Percentiles rank a stretch among this genome's conserved stretches.
phyloP scores from a whole-genome alignment of 768 basidiomycete species.

The Panellus pusillus region DNA sequence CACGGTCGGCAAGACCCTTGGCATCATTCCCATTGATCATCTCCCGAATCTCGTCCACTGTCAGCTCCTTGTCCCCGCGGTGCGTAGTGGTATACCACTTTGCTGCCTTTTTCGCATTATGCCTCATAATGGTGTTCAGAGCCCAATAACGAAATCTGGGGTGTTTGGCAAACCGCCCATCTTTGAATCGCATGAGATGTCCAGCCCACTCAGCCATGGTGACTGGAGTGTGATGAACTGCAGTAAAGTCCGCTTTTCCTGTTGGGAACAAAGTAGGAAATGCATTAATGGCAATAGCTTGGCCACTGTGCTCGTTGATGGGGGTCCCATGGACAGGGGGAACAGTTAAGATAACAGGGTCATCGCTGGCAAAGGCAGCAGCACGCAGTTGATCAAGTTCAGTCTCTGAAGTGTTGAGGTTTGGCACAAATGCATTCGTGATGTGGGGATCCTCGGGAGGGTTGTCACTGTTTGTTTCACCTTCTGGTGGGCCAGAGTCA shows the following conservation, averaged over 20 bases:
- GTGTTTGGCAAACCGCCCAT: conserved; percentile 25
- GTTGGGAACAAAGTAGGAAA: not conserved
- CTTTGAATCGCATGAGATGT: conserved; percentile 21
- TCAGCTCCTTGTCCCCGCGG: conserved; percentile 15
- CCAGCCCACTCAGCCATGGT: conserved; percentile 20
- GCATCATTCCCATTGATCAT: conserved; percentile 19
- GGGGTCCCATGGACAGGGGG: conserved; percentile 12
- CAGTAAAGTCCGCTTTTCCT: conserved; percentile 19
- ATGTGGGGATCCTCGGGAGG: not conserved
- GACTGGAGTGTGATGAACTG: conserved; percentile 4
- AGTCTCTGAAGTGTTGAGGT: conserved; percentile 2
- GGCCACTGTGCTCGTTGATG: not conserved
- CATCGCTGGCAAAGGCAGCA: conserved; percentile 8
- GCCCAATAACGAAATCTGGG: conserved; percentile 24
- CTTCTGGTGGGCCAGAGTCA: not conserved
- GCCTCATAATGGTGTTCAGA: conserved; percentile 19
- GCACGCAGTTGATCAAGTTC: conserved; percentile 20
- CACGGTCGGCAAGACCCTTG: conserved; percentile 15
- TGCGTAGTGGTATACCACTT: conserved; percentile 19
- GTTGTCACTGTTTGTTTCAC: not conserved
- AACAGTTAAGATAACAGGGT: conserved; percentile 11
- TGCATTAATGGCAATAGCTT: not conserved
- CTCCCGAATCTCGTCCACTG: conserved; percentile 16
- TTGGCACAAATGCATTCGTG: conserved; percentile 13
- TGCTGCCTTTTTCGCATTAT: conserved; percentile 8